These are phyloP conservation scores for Casuarina glauca DNA, from an alignment of 306 rosid genomes.

Conservation along the genomic window DNA sequence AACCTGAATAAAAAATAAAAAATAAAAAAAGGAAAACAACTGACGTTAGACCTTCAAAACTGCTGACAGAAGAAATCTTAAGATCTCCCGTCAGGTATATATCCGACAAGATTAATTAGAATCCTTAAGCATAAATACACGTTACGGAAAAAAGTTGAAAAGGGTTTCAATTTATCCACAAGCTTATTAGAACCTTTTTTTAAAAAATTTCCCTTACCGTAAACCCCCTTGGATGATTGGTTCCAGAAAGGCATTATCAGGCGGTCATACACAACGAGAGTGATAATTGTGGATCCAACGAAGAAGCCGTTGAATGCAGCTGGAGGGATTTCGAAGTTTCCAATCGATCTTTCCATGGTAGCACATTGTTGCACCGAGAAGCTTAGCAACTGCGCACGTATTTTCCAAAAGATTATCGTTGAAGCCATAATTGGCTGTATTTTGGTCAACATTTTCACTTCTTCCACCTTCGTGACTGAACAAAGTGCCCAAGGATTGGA, in stretches of 20 bases:
- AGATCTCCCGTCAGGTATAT: too few relatives aligned
- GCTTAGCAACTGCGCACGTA: not conserved
- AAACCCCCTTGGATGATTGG: not conserved
- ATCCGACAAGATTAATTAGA: too few relatives aligned
- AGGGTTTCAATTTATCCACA: too few relatives aligned
- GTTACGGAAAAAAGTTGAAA: too few relatives aligned
- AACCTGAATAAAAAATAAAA: not conserved
- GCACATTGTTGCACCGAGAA: constrained; percentile 8
- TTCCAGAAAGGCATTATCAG: not conserved
- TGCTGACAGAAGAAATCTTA: too few relatives aligned
- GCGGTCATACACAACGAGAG: constrained; percentile 1
- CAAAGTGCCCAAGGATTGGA: constrained; percentile 11
- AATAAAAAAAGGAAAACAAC: not conserved
- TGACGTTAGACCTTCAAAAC: too few relatives aligned
- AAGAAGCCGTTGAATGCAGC: constrained; percentile 1
- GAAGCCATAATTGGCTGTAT: constrained; percentile 1
- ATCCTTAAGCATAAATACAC: too few relatives aligned
- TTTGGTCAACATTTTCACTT: constrained; percentile 2
- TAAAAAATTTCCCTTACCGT: not conserved
- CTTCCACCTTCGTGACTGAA: constrained; percentile 24
- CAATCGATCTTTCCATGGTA: not conserved
- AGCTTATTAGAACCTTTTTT: too few relatives aligned
- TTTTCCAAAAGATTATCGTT: constrained; percentile 2
- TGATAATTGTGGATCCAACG: not conserved
- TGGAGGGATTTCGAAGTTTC: constrained; percentile 8